Evolutionary conservation across 768 basidiomycete genomes (phyloP), one percentile per base, ranked within the genome.

Genomic region (Amanita thiersii): DNA sequence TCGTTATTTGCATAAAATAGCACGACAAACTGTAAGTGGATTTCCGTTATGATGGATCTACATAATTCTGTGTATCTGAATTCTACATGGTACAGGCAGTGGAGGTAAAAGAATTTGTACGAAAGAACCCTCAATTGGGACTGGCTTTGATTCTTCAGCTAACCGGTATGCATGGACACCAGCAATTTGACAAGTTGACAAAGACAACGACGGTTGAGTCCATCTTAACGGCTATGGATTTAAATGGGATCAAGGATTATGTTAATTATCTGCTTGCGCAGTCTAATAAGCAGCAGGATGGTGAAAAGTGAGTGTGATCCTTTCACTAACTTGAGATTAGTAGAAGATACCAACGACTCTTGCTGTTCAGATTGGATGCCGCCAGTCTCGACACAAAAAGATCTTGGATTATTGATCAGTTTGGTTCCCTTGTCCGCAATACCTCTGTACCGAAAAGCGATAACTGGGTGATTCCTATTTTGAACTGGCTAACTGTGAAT

Each of bases 201-300:
- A 85, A 79, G 59, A 93, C 93, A 6, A 96, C 92, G 62, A 94
- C 89, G 0, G 75, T 97, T 25, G 91, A 94, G 62, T 73, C 75
- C 1, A 80, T 97, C 43, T 65, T 97, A 42, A 70, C 77, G 2
- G 76, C 74, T 25, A 79, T 92, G 73, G 77, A 83, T 50, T 59
- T 63, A 1, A 68, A 77, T 1, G 91, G 89, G 6, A 85, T 96
- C 47, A 72, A 75, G 50, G 73, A 63, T 28, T 97, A 93, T 60
- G 75, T 92, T 33, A 59, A 69, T 25, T 79, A 86, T 60, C 63
- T 97, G 17, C 65, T 87, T 26, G 64, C 65, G 11, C 74, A 86
- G 47, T 64, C 81, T 35, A 72, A 82, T 51, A 70, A 75, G 8
- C 53, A 56, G 15, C 59, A 64, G n/a, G 62, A 55, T 20, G 44